Evolutionary conservation across 352 stramenopile species (phyloP), one percentile per base, ranked within the genome.

Genomic region (Pythium brassicae): DNA sequence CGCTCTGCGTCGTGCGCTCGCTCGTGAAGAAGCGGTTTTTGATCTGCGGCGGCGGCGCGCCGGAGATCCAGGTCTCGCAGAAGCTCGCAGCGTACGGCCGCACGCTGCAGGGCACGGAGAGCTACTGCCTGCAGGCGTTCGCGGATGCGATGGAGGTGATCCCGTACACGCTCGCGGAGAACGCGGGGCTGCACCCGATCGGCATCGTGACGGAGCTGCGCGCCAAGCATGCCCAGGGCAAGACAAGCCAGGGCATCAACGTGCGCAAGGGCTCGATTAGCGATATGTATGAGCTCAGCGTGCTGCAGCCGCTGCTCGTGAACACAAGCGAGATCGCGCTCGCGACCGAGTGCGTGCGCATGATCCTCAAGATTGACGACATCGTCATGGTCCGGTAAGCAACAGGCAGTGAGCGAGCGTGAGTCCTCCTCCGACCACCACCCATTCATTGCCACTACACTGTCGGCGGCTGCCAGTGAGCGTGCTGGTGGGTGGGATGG

Each of bases 321-420:
- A 98, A 91, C 68, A 97, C 91, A 50, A 98, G 90, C 72, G 96
- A 98, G 57, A 97, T 99, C 66, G 76, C 92, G 58, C 85, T 99
- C 52, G 97, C 97, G 14, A 98, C 97, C 40, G 97, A 99, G 77
- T 99, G 95, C 66, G 96, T 99, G 50, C 89, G 91, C 68, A 99
- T 99, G 97, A 99, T 99, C 70, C 92, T 99, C 78, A 99, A 99
- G 94, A 98, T 99, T 72, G 97, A 99, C 69, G 97, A 99, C 86
- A 96, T 99, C 54, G 95, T 99, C 53, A 97, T 98, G 70, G 95
- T 98, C 50, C 72, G 85, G 75, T 95, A 95, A 91, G 73, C 62
- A 35, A 4, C 29, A 35, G 29, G 14, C 19, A 20, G 42, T 15
- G 19, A 48, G 20, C 17, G 20, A 47, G 42, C n/a, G 37, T 4